Percentiles rank a stretch among this genome's conserved stretches.
These are phyloP conservation scores for Leishmania gerbilli DNA, from an alignment of 208 protist genomes.

Conservation along the genomic window DNA sequence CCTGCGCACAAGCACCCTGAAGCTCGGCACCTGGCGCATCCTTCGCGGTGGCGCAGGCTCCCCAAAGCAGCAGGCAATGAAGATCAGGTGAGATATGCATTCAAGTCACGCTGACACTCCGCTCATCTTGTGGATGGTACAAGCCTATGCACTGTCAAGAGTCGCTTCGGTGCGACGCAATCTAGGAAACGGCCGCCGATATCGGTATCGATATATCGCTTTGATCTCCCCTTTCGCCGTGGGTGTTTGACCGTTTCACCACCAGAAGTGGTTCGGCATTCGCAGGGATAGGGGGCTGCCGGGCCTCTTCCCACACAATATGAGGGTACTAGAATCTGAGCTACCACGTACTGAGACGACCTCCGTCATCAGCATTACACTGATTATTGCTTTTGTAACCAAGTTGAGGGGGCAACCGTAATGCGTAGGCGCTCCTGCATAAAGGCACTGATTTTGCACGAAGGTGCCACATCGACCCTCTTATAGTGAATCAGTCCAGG, in stretches of 20 bases:
- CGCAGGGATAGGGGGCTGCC: background rate
- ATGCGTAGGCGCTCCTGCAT: background rate
- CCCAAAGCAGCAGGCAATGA: background rate
- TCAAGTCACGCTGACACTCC: background rate
- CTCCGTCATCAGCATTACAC: background rate
- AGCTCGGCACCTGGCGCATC: background rate
- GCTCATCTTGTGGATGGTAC: background rate
- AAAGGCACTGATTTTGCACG: background rate
- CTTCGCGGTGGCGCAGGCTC: background rate
- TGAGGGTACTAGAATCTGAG: background rate
- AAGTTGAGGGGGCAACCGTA: background rate
- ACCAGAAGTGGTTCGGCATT: background rate
- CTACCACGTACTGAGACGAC: background rate
- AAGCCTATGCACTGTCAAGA: background rate
- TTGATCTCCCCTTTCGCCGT: background rate
- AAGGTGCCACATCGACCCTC: background rate
- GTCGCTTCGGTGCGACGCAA: background rate
- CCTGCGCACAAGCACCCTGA: too few relatives aligned
- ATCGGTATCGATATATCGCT: background rate
- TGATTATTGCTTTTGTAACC: background rate
- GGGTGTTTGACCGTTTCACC: background rate
- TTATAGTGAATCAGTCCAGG: background rate
- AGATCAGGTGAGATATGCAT: background rate
- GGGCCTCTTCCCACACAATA: background rate
- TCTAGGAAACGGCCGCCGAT: background rate